phyloP scores from a whole-genome alignment of 1,139 yeast genomes.

The Geotrichum aggregatum region DNA sequence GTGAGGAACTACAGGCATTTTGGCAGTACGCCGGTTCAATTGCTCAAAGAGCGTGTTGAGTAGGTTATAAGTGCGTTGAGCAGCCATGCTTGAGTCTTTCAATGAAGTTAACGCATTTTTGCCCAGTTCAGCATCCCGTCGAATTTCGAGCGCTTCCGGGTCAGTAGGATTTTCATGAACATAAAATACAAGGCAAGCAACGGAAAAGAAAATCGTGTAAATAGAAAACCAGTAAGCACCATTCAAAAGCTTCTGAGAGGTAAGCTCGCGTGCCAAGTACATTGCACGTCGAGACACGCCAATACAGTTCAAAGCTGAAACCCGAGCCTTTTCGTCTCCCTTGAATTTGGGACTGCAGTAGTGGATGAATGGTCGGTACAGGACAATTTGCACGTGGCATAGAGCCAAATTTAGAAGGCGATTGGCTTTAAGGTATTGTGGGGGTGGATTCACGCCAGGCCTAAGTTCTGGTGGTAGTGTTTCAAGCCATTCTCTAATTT shows the following conservation, averaged over 20 bases:
- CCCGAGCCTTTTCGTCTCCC: conserved; percentile 52
- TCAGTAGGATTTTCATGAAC: conserved; percentile 67
- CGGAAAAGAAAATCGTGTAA: conserved; percentile 87
- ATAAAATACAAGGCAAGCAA: conserved; percentile 81
- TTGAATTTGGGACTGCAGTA: conserved; percentile 52
- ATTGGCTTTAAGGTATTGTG: conserved; percentile 72
- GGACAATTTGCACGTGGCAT: conserved; percentile 75
- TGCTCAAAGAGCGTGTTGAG: conserved; percentile 79
- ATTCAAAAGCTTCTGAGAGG: conserved; percentile 63
- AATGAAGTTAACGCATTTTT: conserved; percentile 65
- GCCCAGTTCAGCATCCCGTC: conserved; percentile 77
- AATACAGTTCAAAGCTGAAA: conserved; percentile 79
- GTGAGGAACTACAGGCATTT: conserved; percentile 11
- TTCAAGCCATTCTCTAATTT: conserved; percentile 71
- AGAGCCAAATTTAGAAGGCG: conserved; percentile 72
- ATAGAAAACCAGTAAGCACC: conserved; percentile 94
- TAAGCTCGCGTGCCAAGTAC: conserved; percentile 77
- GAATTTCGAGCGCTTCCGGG: conserved; percentile 50
- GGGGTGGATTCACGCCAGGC: conserved; percentile 62
- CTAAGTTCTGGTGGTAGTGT: conserved; percentile 66
- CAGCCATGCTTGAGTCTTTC: conserved; percentile 72
- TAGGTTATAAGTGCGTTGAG: conserved; percentile 72
- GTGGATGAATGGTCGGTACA: conserved; percentile 89
- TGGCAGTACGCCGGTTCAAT: conserved; percentile 37
- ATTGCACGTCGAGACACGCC: conserved; percentile 82